A percentile compares a stretch with the other conserved stretches of the same genome.
Conservation (phyloP, 768 basidiomycete species). For the Coprinellus aureogranulatus region DNA sequence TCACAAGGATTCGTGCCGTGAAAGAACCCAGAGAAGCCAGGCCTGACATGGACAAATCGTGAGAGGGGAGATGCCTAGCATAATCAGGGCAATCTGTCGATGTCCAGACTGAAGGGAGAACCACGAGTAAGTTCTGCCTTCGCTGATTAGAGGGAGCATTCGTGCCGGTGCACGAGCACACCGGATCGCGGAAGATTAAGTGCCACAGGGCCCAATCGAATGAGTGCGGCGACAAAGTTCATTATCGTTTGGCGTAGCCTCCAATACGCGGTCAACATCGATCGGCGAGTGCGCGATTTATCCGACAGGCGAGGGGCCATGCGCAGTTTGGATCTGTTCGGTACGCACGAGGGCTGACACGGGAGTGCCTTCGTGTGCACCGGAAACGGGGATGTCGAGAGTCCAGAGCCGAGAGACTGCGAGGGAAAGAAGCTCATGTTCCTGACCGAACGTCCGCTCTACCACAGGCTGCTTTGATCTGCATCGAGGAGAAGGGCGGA, state of each 20-base stretch:
- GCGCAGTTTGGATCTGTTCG: no score
- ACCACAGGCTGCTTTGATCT: constrained; percentile 6
- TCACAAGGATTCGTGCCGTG: background rate
- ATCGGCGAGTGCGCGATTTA: no score
- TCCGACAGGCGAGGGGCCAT: no score
- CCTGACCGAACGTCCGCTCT: constrained; percentile 5
- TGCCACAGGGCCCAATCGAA: no score
- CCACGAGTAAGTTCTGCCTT: constrained; percentile 8
- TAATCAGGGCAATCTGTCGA: constrained; percentile 40
- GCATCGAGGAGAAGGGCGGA: background rate
- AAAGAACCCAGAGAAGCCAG: constrained; percentile 14
- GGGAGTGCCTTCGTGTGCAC: no score
- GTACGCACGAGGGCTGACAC: no score
- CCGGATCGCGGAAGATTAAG: constrained; percentile 2
- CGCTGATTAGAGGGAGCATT: background rate
- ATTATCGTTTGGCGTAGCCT: no score
- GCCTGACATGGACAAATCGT: constrained; percentile 30
- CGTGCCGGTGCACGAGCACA: background rate
- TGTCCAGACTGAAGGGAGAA: constrained; percentile 17
- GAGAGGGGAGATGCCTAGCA: constrained; percentile 16
- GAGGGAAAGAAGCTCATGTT: background rate
- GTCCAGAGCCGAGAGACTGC: background rate
- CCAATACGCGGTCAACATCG: no score
- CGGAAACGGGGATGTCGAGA: no score
- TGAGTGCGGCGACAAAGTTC: no score